A percentile compares a stretch with the other conserved stretches of the same genome.
Conservation (phyloP, 441 rosid genomes). For the Viola pubescens region DNA sequence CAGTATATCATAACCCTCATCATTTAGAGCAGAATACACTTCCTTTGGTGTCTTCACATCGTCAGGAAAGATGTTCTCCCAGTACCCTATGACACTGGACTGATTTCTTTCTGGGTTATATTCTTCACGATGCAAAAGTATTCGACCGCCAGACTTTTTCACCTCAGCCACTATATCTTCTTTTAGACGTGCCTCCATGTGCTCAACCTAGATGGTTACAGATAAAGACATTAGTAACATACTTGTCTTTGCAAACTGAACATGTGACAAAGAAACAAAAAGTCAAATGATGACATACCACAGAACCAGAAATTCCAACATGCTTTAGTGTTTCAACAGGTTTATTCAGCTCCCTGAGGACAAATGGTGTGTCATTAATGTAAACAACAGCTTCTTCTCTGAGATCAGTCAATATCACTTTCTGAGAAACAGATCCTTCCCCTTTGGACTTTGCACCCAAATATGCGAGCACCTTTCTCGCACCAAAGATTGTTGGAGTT, state of each 20-base stretch:
- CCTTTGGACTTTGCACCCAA: constrained; percentile 59
- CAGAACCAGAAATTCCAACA: constrained; percentile 83
- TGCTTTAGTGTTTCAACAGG: constrained; percentile 96
- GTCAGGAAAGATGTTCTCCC: constrained; percentile 84
- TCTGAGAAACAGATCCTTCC: constrained; percentile 41
- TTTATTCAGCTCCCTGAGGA: constrained; percentile 84
- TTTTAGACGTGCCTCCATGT: constrained; percentile 81
- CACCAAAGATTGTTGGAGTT: constrained; percentile 81
- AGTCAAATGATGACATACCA: constrained; percentile 44
- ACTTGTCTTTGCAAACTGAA: constrained; percentile 9
- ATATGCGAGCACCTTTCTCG: constrained; percentile 82
- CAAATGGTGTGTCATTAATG: constrained; percentile 92
- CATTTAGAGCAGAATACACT: constrained; percentile 69
- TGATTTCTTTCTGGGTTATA: constrained; percentile 59
- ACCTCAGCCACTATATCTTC: constrained; percentile 86
- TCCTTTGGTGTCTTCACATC: constrained; percentile 93
- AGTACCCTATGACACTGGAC: constrained; percentile 83
- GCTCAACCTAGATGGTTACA: constrained; percentile 54
- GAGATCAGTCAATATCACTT: constrained; percentile 72
- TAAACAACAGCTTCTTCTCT: constrained; percentile 98
- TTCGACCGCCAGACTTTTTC: constrained; percentile 67
- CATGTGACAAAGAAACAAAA: background rate
- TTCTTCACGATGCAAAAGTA: constrained; percentile 98
- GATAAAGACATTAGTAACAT: constrained; percentile 13
- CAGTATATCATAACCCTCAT: constrained; percentile 59